Percentiles rank a stretch among this genome's conserved stretches.
These are phyloP conservation scores for Geotrichum restrictum DNA, from an alignment of 1,139 yeast genomes.

Conservation along the genomic window DNA sequence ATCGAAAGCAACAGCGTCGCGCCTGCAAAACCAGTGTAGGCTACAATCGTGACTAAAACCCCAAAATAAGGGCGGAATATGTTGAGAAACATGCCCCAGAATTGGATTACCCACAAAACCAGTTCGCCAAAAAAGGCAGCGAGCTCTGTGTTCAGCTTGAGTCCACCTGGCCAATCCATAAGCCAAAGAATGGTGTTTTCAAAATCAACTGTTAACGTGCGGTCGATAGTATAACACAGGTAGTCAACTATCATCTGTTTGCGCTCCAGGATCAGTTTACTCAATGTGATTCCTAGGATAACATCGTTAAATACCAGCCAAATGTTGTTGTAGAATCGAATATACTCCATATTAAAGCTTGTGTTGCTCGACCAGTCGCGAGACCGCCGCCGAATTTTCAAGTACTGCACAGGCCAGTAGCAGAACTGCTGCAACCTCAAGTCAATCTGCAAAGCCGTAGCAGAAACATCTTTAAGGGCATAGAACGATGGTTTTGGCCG, in stretches of 20 bases:
- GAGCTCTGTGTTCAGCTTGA: conserved; percentile 82
- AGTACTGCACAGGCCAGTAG: conserved; percentile 76
- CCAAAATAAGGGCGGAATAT: conserved; percentile 37
- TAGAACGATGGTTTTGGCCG: conserved; percentile 31
- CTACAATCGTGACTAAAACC: conserved; percentile 39
- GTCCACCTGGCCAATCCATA: conserved; percentile 89
- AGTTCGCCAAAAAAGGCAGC: conserved; percentile 84
- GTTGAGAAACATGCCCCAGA: conserved; percentile 48
- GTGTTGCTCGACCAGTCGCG: conserved; percentile 38
- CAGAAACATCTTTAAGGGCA: conserved; percentile 49
- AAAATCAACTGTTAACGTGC: conserved; percentile 43
- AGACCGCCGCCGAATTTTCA: conserved; percentile 46
- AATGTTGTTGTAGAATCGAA: conserved; percentile 77
- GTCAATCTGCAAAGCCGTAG: conserved; percentile 73
- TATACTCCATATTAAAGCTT: conserved; percentile 58
- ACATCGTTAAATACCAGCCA: conserved; percentile 87
- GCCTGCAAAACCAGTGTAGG: conserved; percentile 49
- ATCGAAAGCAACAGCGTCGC: conserved; percentile 66
- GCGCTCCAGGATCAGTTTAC: conserved; percentile 50
- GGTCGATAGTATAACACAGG: conserved; percentile 38
- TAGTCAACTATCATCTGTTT: conserved; percentile 37
- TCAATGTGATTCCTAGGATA: conserved; percentile 63
- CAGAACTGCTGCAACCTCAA: conserved; percentile 72
- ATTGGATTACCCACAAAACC: conserved; percentile 75
- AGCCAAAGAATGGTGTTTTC: conserved; percentile 62